A percentile compares a stretch with the other conserved stretches of the same genome.
These are phyloP conservation scores for Sarocladium kiliense DNA, from an alignment of 2,329 filamentous ascomycete genomes.

Conservation along the genomic window DNA sequence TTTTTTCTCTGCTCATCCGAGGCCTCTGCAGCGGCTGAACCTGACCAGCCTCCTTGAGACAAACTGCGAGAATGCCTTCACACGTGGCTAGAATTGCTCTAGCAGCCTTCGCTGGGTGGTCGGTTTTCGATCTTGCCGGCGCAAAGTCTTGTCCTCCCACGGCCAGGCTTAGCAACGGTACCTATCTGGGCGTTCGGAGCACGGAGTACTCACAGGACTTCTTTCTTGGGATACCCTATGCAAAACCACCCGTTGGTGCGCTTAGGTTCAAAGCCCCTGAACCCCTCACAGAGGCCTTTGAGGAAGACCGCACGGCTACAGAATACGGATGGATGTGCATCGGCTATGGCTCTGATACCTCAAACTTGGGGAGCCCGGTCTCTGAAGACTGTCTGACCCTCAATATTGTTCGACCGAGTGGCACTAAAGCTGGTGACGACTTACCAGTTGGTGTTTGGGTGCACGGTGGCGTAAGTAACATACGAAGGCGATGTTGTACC, in stretches of 20 bases:
- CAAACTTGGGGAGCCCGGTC: conserved; percentile 18
- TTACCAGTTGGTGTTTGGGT: conserved; percentile 59
- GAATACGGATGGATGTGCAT: conserved; percentile 40
- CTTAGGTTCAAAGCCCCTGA: conserved; percentile 11
- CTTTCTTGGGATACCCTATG: background rate
- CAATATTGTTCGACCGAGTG: conserved; percentile 34
- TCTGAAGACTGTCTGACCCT: conserved; percentile 44
- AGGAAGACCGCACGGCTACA: conserved; percentile 31
- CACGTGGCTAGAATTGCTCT: background rate
- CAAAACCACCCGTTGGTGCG: background rate
- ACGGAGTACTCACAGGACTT: conserved; percentile 41
- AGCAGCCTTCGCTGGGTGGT: background rate
- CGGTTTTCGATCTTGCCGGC: background rate
- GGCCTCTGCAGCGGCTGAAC: too few relatives aligned
- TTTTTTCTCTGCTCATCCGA: background rate
- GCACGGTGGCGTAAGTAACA: conserved; percentile 37
- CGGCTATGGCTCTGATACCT: conserved; percentile 36
- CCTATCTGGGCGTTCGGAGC: conserved; percentile 47
- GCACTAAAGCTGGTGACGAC: conserved; percentile 24
- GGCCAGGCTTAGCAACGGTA: conserved; percentile 56
- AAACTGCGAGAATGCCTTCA: background rate
- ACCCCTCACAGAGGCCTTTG: conserved; percentile 32
- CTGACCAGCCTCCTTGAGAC: too few relatives aligned
- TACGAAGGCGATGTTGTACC: conserved; percentile 10
- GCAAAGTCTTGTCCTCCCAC: background rate